Percentiles rank a stretch among this genome's conserved stretches.
Evolutionary conservation across 2,329 filamentous ascomycete genomes (phyloP).

Genomic region (Neonectria punicea): DNA sequence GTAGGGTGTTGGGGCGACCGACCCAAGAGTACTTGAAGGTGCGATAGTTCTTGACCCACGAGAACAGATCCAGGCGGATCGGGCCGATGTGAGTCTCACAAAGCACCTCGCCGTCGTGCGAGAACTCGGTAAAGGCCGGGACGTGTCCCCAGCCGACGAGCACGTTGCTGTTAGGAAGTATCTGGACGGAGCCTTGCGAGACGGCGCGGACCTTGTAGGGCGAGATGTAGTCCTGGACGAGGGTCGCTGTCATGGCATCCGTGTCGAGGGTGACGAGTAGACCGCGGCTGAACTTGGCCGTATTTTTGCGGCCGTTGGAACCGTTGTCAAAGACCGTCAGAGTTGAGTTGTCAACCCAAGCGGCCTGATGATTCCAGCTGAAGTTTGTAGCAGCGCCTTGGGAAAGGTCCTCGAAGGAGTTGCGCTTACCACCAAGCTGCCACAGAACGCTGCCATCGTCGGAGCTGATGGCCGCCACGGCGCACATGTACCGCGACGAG

Average conservation of each 20-base stretch:
- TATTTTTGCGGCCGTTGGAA: constrained; percentile 34
- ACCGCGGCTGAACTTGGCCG: constrained; percentile 34
- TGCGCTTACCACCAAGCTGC: constrained; percentile 62
- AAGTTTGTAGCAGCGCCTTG: constrained; percentile 51
- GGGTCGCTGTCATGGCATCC: constrained; percentile 36
- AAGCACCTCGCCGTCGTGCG: constrained; percentile 58
- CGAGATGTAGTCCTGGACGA: constrained; percentile 56
- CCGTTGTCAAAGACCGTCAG: constrained; percentile 56
- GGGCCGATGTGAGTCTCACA: constrained; percentile 63
- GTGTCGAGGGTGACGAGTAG: constrained; percentile 43
- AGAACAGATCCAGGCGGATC: constrained; percentile 46
- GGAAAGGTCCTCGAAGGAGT: constrained; percentile 49
- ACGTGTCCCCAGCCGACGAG: constrained; percentile 67
- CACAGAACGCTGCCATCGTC: constrained; percentile 61
- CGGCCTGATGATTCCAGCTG: constrained; percentile 63
- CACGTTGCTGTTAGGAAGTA: constrained; percentile 63
- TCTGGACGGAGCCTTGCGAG: constrained; percentile 58
- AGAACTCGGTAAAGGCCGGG: constrained; percentile 59
- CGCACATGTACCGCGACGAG: constrained; percentile 61
- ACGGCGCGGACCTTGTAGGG: constrained; percentile 57
- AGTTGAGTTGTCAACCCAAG: constrained; percentile 60
- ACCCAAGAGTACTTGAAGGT: constrained; percentile 65
- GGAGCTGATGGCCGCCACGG: constrained; percentile 58
- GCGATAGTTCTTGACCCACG: constrained; percentile 63
- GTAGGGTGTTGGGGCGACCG: constrained; percentile 51